A percentile compares a stretch with the other conserved stretches of the same genome.
These are phyloP conservation scores for Phytophthora gonapodyides DNA, from an alignment of 352 stramenopile species.

Conservation along the genomic window DNA sequence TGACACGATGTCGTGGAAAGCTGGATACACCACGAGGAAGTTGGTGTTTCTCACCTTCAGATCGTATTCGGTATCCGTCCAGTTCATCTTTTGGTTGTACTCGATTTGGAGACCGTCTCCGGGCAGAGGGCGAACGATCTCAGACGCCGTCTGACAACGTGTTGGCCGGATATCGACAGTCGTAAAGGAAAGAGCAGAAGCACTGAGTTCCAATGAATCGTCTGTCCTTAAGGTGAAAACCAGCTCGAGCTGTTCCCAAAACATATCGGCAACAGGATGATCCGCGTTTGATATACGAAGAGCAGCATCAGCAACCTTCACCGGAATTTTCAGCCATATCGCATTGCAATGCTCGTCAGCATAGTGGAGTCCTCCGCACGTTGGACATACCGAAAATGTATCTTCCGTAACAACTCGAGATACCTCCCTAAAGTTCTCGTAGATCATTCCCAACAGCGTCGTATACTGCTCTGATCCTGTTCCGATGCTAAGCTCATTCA, in stretches of 20 bases:
- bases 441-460: slow-evolving; percentile 79
- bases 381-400: slow-evolving; percentile 68
- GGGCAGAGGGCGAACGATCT: slow-evolving; percentile 72
- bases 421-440: slow-evolving; percentile 88
- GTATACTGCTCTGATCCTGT: slow-evolving; percentile 66
- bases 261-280: slow-evolving; percentile 67
- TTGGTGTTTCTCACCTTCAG: slow-evolving; percentile 80
- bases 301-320: slow-evolving; percentile 76
- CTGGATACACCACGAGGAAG: slow-evolving; percentile 74
- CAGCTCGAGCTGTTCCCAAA: slow-evolving; percentile 84
- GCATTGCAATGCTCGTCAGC: slow-evolving; percentile 62
- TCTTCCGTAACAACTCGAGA: slow-evolving; percentile 80
- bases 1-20: slow-evolving; percentile 57
- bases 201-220: slow-evolving; percentile 76
- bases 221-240: slow-evolving; percentile 80
- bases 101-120: slow-evolving; percentile 77
- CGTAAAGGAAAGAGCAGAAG: slow-evolving; percentile 62
- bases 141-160: slow-evolving; percentile 54
- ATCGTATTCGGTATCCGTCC: slow-evolving; percentile 74
- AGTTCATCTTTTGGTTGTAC: slow-evolving; percentile 79
- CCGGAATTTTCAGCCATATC: slow-evolving; percentile 81
- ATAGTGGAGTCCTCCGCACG: slow-evolving; percentile 73
- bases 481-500: slow-evolving; percentile 84
- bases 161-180: slow-evolving; percentile 64
- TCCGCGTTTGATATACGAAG: slow-evolving; percentile 69